Base-by-base conservation (phyloP, 2,329 filamentous ascomycete species). In the Microcyclospora tardicrescens region DNA sequence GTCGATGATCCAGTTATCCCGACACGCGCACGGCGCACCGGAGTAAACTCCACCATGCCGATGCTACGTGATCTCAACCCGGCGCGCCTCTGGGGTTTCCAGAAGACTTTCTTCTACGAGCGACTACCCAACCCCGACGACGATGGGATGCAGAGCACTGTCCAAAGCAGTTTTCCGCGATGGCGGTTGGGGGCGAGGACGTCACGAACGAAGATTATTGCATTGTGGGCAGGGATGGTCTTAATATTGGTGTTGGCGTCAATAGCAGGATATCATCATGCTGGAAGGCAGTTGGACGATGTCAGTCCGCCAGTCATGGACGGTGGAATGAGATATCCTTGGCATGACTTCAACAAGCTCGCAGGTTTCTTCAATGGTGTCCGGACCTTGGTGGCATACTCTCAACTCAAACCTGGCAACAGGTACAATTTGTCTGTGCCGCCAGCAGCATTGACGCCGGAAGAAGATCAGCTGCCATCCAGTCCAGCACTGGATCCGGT, bases 361-460 rank as follows among this genome's bases (percentile, higher is more conserved):
- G 60, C 62, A 42, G 65, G 63, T 32, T 68, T 63, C 50, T 70
- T 65, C 54, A 68, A 66, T 37, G 67, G 67, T 37, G 56, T 69
- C 29, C 58, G 63, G 37, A 67, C 61, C 15, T 53, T 70, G 11
- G 65, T 69, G 15, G 58, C 62, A 2, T 56, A 51, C 35, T 50
- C 52, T 19, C 57, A 68, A 36, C 65, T 58, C 48, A 54, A 59
- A 24, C 60, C 63, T 4, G 64, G 69, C 52, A 67, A 70, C 48
- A 50, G 60, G 38, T 61, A 65, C 48, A 63, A 62, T 49, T 54
- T 49, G 55, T 60, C 48, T 39, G 55, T 51, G 45, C 63, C 58
- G 14, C 38, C 43, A 33, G 51, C 51, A 46, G 56, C 56, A 36
- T 16, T 46, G 38, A 48, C 59, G 36, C 13, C 32, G 6, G 31